A percentile compares a stretch with the other conserved stretches of the same genome.
phyloP scores from a whole-genome alignment of 2,329 filamentous ascomycete genomes.

The Rosellinia necatrix region DNA sequence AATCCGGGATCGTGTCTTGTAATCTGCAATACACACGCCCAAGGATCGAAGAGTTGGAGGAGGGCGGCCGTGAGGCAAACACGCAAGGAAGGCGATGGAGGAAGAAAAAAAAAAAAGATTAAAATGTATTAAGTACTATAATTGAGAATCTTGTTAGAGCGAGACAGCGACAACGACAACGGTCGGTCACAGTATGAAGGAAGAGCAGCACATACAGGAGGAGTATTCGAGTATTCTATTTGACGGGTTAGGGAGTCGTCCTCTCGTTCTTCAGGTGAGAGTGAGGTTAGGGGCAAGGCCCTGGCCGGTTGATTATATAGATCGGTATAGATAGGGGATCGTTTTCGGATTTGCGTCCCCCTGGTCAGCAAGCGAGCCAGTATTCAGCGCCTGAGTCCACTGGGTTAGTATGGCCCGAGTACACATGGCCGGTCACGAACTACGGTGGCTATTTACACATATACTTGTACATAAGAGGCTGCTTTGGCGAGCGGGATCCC shows the following conservation, averaged over 20 bases:
- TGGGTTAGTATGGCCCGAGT: not conserved
- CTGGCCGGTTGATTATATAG: conserved; percentile 21
- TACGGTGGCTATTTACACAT: not conserved
- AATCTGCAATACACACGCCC: not conserved
- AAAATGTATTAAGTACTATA: conserved; percentile 22
- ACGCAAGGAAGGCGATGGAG: not conserved
- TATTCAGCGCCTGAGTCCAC: not conserved
- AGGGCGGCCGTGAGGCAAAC: not conserved
- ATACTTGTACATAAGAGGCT: not conserved
- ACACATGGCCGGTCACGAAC: not conserved
- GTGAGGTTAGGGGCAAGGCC: conserved; percentile 2
- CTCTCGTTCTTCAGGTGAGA: conserved; percentile 1
- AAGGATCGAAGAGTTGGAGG: conserved; percentile 2
- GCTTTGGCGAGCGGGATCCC: not conserved
- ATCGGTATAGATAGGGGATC: too few relatives aligned
- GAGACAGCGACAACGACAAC: not conserved
- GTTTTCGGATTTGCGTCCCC: not conserved
- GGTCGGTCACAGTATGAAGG: not conserved
- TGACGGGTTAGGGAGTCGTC: conserved; percentile 2
- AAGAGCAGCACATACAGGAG: conserved; percentile 11
- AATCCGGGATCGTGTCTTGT: too few relatives aligned
- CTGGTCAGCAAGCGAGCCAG: not conserved
- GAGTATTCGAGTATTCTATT: conserved; percentile 5
- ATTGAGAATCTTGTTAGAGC: not conserved
- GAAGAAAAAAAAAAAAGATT: conserved; percentile 9